Conservation (phyloP, 768 basidiomycete genomes). For the Ramaria rubella region DNA sequence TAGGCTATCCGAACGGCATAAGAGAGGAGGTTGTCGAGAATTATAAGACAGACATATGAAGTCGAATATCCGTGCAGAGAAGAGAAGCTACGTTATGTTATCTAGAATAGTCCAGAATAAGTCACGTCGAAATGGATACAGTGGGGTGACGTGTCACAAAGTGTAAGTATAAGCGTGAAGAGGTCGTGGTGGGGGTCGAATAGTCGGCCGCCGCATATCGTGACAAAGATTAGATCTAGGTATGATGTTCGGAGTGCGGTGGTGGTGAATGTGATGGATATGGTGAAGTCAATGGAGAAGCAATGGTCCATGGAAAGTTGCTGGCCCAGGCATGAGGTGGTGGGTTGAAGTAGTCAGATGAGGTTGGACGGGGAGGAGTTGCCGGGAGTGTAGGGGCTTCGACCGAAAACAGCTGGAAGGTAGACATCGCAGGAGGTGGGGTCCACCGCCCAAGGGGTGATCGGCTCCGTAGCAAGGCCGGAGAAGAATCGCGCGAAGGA, state of each 20-base stretch:
- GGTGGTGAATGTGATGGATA: slow-evolving; percentile 5
- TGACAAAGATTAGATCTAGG: slow-evolving; percentile 4
- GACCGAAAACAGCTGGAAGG: background rate
- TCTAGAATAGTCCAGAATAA: slow-evolving; percentile 7
- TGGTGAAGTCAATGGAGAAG: slow-evolving; percentile 7
- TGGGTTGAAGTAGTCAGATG: background rate
- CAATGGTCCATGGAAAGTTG: slow-evolving; percentile 6
- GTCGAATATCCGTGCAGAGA: background rate
- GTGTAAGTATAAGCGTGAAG: background rate
- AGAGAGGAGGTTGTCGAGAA: background rate
- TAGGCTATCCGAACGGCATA: slow-evolving; percentile 1
- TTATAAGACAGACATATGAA: background rate
- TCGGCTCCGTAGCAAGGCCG: background rate
- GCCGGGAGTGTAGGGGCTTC: background rate
- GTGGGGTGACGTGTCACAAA: slow-evolving; percentile 1
- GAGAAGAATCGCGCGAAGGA: background rate
- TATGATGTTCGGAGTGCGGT: background rate
- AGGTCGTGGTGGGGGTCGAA: slow-evolving; percentile 7
- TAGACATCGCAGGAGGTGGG: background rate
- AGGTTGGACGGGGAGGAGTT: background rate
- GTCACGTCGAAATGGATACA: slow-evolving; percentile 13
- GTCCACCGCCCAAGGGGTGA: slow-evolving; percentile 7
- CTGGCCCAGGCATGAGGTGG: background rate
- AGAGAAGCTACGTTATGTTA: background rate
- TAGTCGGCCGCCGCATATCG: slow-evolving; percentile 10